phyloP scores from a whole-genome alignment of 257 asterid species.

The Plantago major region DNA sequence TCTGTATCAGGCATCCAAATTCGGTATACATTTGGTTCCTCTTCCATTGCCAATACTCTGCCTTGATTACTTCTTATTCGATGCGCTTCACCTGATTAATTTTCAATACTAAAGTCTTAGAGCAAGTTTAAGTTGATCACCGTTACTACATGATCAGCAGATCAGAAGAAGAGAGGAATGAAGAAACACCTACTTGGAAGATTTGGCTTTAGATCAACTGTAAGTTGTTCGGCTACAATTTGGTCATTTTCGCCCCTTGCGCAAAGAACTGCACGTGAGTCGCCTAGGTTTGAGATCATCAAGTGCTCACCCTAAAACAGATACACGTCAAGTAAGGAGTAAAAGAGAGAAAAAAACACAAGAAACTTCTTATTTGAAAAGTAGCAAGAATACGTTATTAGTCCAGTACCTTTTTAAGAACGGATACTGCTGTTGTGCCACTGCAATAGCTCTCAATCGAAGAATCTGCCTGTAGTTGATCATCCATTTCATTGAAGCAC shows the following conservation, averaged over 20 bases:
- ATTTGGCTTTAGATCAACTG: conserved; percentile 85
- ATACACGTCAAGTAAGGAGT: background rate
- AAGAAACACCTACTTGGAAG: conserved; percentile 48
- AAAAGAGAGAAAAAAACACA: background rate
- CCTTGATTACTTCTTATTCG: conserved; percentile 57
- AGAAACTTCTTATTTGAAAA: background rate
- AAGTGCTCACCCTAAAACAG: conserved; percentile 64
- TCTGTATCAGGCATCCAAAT: conserved; percentile 93
- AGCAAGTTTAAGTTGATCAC: background rate
- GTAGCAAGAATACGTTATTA: background rate
- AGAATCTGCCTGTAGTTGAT: conserved; percentile 47
- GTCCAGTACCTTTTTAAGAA: conserved; percentile 58
- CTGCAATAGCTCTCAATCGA: conserved; percentile 73
- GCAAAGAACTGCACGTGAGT: conserved; percentile 78
- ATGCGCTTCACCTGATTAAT: conserved; percentile 47
- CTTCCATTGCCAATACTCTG: conserved; percentile 74
- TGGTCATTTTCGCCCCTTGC: conserved; percentile 46
- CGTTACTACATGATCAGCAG: background rate
- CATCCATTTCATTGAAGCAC: conserved; percentile 60
- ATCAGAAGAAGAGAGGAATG: background rate
- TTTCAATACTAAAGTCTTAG: background rate
- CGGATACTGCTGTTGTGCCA: conserved; percentile 71
- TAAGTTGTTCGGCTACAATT: conserved; percentile 60
- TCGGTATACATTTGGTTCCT: conserved; percentile 69
- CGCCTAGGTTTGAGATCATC: conserved; percentile 71